A percentile compares a stretch with the other conserved stretches of the same genome.
These are phyloP conservation scores for Porphyra umbilicalis DNA, from an alignment of 31 red algal genomes.

Conservation along the genomic window DNA sequence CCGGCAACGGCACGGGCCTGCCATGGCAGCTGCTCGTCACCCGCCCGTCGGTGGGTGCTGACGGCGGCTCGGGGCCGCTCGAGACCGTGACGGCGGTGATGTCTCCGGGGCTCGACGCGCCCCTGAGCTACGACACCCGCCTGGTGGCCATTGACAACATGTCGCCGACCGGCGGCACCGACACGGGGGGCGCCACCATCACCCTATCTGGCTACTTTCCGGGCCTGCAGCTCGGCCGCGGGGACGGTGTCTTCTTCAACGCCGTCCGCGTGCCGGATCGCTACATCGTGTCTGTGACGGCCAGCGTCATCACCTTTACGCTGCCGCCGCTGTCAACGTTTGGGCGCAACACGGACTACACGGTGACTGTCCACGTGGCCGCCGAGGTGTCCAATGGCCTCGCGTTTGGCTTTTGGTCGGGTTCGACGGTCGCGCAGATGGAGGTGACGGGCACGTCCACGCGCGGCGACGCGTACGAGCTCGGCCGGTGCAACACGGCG, in stretches of 20 bases:
- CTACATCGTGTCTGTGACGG: conserved; percentile 13
- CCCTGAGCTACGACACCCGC: conserved; percentile 32
- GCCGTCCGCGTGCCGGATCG: conserved; percentile 11
- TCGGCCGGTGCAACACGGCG: neutral
- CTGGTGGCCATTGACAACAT: conserved; percentile 25
- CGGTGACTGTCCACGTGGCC: conserved; percentile 24
- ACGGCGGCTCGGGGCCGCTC: neutral
- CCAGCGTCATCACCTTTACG: conserved; percentile 6
- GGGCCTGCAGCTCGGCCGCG: conserved; percentile 13
- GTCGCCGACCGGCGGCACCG: conserved; percentile 21
- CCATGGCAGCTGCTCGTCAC: conserved; percentile 11
- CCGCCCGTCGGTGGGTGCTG: neutral
- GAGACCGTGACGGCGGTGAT: conserved; percentile 13
- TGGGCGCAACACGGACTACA: conserved; percentile 34
- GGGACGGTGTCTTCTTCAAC: conserved; percentile 41
- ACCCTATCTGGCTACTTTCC: conserved; percentile 49
- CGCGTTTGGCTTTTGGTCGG: conserved; percentile 17
- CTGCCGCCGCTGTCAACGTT: conserved; percentile 29
- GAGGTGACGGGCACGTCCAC: neutral
- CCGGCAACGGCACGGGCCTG: conserved; percentile 28
- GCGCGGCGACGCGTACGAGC: neutral
- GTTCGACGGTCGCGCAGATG: neutral
- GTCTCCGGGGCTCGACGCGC: conserved; percentile 8
- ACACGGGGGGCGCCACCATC: conserved; percentile 23
- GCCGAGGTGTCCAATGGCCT: conserved; percentile 21